phyloP scores from a whole-genome alignment of 441 rosid genomes.

The Populus hybrid region DNA sequence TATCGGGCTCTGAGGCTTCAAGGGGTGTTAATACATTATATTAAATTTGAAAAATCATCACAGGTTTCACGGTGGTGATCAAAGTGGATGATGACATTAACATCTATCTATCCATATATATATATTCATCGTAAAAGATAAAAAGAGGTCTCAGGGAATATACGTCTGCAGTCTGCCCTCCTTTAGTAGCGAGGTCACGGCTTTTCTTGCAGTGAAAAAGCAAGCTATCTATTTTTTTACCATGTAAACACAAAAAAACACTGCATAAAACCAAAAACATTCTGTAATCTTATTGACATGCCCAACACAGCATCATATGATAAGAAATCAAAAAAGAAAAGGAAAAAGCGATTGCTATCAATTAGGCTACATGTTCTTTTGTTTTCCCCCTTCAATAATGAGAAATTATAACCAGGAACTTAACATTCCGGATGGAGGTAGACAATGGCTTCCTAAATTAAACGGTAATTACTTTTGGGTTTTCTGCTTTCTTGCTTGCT shows the following conservation, averaged over 20 bases:
- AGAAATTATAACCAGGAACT: too few relatives aligned
- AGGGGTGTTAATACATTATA: slow-evolving; percentile 1
- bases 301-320: neutral
- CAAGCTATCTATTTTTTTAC: neutral
- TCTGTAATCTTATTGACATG: neutral
- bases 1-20: slow-evolving; percentile 21
- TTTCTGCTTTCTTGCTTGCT: too few relatives aligned
- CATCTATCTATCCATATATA: neutral
- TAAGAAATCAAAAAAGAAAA: too few relatives aligned
- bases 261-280: neutral
- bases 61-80: slow-evolving; percentile 16
- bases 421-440: too few relatives aligned
- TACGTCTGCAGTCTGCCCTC: slow-evolving; percentile 33
- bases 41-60: neutral
- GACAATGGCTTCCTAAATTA: too few relatives aligned
- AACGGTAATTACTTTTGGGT: too few relatives aligned
- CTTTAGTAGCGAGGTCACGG: slow-evolving; percentile 22
- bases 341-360: neutral
- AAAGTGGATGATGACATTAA: neutral
- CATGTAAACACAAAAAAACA: neutral
- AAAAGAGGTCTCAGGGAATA: slow-evolving; percentile 45
- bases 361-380: too few relatives aligned
- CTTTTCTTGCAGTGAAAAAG: slow-evolving; percentile 28
- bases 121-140: slow-evolving; percentile 37
- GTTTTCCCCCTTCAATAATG: too few relatives aligned